Conservation (phyloP, 208 protist species). For the Crithidia bombi region DNA sequence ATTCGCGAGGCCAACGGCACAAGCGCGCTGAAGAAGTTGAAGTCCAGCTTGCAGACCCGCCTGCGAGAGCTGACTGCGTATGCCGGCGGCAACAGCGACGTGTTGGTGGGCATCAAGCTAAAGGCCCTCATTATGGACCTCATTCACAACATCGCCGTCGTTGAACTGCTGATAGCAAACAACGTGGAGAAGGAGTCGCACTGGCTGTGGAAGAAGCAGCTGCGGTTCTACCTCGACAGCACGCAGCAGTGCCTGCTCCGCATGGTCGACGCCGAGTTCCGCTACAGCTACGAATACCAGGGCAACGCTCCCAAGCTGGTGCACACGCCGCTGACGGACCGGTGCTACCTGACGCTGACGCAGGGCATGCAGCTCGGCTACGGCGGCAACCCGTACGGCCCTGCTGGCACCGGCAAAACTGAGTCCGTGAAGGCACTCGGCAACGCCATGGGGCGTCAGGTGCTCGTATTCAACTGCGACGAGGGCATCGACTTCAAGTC, state of each 20-base stretch:
- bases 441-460: slow-evolving; percentile 97
- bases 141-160: slow-evolving; percentile 98
- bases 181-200: slow-evolving; percentile 81
- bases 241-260: slow-evolving; percentile 76
- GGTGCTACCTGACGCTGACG: slow-evolving; percentile 98
- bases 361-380: slow-evolving; percentile 98
- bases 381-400: slow-evolving; percentile 98
- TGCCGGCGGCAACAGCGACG: slow-evolving; percentile 82
- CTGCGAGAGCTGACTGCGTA: slow-evolving; percentile 85
- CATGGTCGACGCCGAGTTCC: slow-evolving; percentile 96
- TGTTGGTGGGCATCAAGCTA: slow-evolving; percentile 94
- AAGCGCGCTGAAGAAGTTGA: slow-evolving; percentile 78
- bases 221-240: slow-evolving; percentile 94
- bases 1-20: slow-evolving; percentile 66
- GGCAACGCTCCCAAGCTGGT: slow-evolving; percentile 98
- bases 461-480: slow-evolving; percentile 99
- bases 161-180: slow-evolving; percentile 86
- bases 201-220: slow-evolving; percentile 98
- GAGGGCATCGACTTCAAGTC: slow-evolving; percentile 99
- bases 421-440: slow-evolving; percentile 99
- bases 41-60: slow-evolving; percentile 74
- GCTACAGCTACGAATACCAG: slow-evolving; percentile 99
- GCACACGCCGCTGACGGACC: slow-evolving; percentile 98
- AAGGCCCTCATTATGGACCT: slow-evolving; percentile 98
- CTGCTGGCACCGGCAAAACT: slow-evolving; percentile 99